Evolutionary conservation across 108 stramenopile species (phyloP).

Genomic region (Cyclostephanos invisitatus): DNA sequence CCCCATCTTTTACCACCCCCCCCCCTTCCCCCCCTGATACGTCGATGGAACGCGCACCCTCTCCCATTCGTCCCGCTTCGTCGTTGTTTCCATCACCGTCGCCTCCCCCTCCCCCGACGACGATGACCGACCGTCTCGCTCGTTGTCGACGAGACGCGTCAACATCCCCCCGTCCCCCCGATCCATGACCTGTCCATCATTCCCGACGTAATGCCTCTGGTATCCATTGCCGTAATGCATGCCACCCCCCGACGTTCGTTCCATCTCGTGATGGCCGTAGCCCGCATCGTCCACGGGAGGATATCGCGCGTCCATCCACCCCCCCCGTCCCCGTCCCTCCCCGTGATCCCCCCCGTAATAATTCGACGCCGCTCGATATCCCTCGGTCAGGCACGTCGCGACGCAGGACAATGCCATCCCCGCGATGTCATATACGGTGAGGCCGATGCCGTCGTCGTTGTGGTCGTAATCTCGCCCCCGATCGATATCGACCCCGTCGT

Average conservation of each 20-base stretch:
- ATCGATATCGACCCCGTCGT: no score
- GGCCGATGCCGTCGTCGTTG: background rate
- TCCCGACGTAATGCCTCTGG: background rate
- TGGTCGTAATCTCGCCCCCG: background rate
- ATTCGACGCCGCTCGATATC: conserved; percentile 1
- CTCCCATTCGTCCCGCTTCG: background rate
- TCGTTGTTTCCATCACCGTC: background rate
- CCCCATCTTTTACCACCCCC: background rate
- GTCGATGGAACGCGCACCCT: conserved; percentile 3
- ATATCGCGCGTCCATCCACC: background rate
- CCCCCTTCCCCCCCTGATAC: background rate
- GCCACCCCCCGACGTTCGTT: no score
- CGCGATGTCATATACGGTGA: background rate
- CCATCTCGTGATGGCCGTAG: background rate
- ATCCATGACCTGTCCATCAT: background rate
- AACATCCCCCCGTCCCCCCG: background rate
- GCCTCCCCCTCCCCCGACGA: no score
- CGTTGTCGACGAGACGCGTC: background rate
- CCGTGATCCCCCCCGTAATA: background rate
- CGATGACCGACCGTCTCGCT: background rate
- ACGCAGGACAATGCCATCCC: conserved; percentile 20
- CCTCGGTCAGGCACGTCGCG: background rate
- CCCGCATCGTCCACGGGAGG: background rate
- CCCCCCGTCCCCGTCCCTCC: background rate
- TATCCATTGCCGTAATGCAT: background rate